Evolutionary conservation across 83 land plant species (phyloP).

Genomic region (Thuja plicata): DNA sequence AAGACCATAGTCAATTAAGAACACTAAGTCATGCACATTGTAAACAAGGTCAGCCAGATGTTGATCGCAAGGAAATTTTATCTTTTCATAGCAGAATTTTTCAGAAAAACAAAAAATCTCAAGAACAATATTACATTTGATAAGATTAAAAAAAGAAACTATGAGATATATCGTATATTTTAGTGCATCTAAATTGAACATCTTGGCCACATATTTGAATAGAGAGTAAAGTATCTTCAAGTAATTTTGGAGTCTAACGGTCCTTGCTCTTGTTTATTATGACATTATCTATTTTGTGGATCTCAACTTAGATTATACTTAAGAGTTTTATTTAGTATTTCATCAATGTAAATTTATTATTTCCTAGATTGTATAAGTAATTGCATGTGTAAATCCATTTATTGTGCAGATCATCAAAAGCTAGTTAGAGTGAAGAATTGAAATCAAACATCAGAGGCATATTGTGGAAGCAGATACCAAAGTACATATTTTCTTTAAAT

Average conservation of each 20-base stretch:
- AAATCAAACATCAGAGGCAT: no score
- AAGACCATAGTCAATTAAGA: no score
- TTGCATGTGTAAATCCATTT: no score
- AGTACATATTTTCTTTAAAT: no score
- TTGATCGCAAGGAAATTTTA: no score
- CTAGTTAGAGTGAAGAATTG: no score
- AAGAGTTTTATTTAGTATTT: conserved; percentile 58
- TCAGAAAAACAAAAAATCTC: no score
- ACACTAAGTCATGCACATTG: no score
- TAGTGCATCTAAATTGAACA: not conserved
- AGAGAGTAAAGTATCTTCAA: not conserved
- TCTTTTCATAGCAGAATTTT: no score
- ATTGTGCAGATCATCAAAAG: no score
- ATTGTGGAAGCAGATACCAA: no score
- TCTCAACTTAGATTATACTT: conserved; percentile 80
- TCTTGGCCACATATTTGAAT: not conserved
- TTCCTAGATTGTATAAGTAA: conserved; percentile 71
- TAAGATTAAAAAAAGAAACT: not conserved
- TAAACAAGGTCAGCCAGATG: no score
- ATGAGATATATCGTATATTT: not conserved
- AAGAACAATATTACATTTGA: not conserved
- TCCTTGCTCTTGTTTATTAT: not conserved
- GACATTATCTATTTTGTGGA: conserved; percentile 40
- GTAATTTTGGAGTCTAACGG: not conserved
- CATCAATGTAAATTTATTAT: conserved; percentile 35